A percentile compares a stretch with the other conserved stretches of the same genome.
These are phyloP conservation scores for Coemansia sp. DNA, from an alignment of 192 early-diverging fungal species.

Conservation along the genomic window DNA sequence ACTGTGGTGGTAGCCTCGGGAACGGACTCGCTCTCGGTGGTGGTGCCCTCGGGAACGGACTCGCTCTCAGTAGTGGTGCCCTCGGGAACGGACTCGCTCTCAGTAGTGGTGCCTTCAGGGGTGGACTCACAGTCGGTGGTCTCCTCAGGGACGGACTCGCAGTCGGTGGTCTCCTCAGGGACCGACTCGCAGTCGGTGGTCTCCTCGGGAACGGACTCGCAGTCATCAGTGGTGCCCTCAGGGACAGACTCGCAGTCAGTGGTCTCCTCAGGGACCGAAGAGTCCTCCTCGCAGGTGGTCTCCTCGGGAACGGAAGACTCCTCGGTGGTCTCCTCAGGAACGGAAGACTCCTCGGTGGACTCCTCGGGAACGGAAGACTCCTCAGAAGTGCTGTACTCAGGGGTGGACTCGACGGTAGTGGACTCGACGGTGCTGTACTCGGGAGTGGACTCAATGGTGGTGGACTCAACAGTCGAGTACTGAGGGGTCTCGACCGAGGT, in stretches of 20 bases:
- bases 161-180: constrained; percentile 11
- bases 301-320: not conserved
- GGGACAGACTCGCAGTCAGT: not conserved
- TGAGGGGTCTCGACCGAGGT: not conserved
- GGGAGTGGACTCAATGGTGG: constrained; percentile 17
- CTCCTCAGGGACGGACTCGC: constrained; percentile 9
- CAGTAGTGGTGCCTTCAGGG: constrained; percentile 11
- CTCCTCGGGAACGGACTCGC: constrained; percentile 1
- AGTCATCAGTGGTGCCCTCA: not conserved
- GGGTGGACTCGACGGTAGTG: constrained; percentile 15
- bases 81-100: constrained; percentile 7
- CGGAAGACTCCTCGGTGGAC: not conserved
- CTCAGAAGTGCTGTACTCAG: not conserved
- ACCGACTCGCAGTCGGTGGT: constrained; percentile 13
- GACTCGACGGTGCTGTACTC: constrained; percentile 3
- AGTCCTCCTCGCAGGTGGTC: too few species aligned
- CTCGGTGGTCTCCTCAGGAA: not conserved
- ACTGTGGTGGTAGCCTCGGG: constrained; percentile 9
- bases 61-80: not conserved
- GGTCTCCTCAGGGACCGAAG: not conserved
- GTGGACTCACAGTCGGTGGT: constrained; percentile 8
- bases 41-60: constrained; percentile 9
- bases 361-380: constrained; percentile 10
- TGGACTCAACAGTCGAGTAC: constrained; percentile 1
- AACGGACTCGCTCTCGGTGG: constrained; percentile 12